Percentiles rank a stretch among this genome's conserved stretches.
phyloP scores from a whole-genome alignment of 163 green algal genomes.

The Scenedesmus sp. region DNA sequence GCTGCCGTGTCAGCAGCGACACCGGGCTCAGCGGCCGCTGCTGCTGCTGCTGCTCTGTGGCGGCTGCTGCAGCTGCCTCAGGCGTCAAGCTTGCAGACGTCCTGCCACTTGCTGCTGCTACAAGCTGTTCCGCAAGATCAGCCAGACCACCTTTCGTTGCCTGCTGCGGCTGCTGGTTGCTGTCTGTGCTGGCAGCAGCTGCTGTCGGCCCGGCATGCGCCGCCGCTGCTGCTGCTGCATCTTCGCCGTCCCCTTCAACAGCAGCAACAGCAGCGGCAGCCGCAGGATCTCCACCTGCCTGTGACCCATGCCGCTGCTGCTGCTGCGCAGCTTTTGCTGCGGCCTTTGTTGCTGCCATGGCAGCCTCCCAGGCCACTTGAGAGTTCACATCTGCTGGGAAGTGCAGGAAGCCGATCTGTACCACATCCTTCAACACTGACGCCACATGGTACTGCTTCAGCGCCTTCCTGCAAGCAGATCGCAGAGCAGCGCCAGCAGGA shows the following conservation, averaged over 20 bases:
- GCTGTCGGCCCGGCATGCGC: neutral
- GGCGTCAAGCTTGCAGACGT: neutral
- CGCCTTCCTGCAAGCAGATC: neutral
- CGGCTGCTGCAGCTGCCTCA: neutral
- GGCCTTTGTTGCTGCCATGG: neutral
- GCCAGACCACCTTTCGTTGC: neutral
- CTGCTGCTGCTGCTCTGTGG: neutral
- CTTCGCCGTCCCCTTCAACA: neutral
- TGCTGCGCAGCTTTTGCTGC: neutral
- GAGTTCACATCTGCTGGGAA: neutral
- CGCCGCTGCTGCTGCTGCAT: neutral
- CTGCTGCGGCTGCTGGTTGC: neutral
- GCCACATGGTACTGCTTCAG: slow-evolving; percentile 53
- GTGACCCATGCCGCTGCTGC: neutral
- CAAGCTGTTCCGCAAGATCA: neutral
- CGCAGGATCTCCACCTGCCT: neutral
- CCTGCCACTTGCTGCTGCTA: neutral
- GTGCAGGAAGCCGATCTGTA: slow-evolving; percentile 29
- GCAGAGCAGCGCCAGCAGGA: neutral
- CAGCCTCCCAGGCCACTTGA: neutral
- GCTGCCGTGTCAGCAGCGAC: neutral
- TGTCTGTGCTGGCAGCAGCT: neutral
- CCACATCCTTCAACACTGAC: slow-evolving; percentile 38
- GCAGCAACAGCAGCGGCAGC: neutral
- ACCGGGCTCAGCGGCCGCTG: neutral